Percentiles rank a stretch among this genome's conserved stretches.
phyloP scores from a whole-genome alignment of 768 basidiomycete genomes.

The Gloeophyllum trabeum region DNA sequence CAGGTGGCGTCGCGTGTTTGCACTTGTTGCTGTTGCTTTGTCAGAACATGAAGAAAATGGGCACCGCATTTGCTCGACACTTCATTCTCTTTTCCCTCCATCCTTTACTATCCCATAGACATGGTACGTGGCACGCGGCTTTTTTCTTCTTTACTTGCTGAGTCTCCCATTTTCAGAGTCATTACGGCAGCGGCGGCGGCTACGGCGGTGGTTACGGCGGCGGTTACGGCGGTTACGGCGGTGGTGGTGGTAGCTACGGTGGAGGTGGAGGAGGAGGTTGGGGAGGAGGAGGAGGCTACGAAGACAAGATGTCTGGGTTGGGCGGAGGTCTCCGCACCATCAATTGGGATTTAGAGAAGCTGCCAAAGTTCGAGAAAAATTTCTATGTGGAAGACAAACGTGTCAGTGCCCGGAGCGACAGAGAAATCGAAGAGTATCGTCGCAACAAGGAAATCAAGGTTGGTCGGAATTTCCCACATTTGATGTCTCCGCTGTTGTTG shows the following conservation, averaged over 20 bases:
- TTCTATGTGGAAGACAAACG: conserved; percentile 90
- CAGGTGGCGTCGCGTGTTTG: too few species aligned
- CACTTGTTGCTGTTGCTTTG: too few species aligned
- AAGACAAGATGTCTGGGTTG: conserved; percentile 71
- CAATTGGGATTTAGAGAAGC: conserved; percentile 69
- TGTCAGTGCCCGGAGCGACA: conserved; percentile 64
- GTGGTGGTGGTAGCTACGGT: conserved; percentile 28
- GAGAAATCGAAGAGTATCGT: conserved; percentile 85
- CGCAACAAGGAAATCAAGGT: conserved; percentile 83
- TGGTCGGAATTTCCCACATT: conserved; percentile 6
- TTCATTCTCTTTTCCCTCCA: too few species aligned
- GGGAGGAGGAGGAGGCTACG: conserved; percentile 40
- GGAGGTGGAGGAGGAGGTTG: conserved; percentile 38
- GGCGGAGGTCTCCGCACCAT: conserved; percentile 75
- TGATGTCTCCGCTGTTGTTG: not conserved
- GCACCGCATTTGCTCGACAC: too few species aligned
- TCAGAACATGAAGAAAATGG: too few species aligned
- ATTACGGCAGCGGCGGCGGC: too few species aligned
- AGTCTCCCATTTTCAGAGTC: too few species aligned
- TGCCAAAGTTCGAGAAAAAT: conserved; percentile 94
- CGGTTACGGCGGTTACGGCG: conserved; percentile 22
- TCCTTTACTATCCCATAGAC: too few species aligned
- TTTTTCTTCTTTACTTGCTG: too few species aligned
- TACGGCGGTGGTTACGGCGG: too few species aligned
- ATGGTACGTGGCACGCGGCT: too few species aligned